phyloP scores from a whole-genome alignment of 2,329 filamentous ascomycete species.

The Aspergillus sp. region DNA sequence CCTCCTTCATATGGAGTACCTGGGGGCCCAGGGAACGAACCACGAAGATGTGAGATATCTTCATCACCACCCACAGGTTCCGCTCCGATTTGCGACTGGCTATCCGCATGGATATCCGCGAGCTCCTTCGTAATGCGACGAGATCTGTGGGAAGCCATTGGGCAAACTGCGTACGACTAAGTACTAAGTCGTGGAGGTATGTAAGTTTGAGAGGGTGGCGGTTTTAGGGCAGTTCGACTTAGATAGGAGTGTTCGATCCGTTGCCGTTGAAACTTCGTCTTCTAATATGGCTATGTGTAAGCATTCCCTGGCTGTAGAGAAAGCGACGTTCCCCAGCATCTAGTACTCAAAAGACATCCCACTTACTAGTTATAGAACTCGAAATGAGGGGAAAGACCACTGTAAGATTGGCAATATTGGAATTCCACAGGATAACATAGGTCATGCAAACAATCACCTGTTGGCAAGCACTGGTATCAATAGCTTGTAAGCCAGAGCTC shows the following conservation, averaged over 20 bases:
- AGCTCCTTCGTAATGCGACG: constrained; percentile 49
- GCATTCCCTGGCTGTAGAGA: background rate
- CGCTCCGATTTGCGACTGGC: constrained; percentile 68
- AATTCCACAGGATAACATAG: too few species aligned
- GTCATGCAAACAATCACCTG: too few species aligned
- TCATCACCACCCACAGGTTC: constrained; percentile 55
- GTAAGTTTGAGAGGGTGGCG: too few species aligned
- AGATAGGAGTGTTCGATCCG: background rate
- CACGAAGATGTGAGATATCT: constrained; percentile 75
- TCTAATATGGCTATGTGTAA: background rate
- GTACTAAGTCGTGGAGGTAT: background rate
- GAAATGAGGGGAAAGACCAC: too few species aligned
- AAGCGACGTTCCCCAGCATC: background rate
- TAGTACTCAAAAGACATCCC: too few species aligned
- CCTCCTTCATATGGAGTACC: constrained; percentile 92
- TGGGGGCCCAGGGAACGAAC: constrained; percentile 76
- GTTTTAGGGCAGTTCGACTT: too few species aligned
- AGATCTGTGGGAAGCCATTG: constrained; percentile 52
- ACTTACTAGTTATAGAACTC: too few species aligned
- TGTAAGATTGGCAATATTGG: too few species aligned
- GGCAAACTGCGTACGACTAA: constrained; percentile 6
- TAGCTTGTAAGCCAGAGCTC: too few species aligned
- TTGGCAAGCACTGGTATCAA: too few species aligned
- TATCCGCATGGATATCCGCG: constrained; percentile 52
- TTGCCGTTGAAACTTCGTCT: background rate